These are phyloP conservation scores for Helianthus annuus DNA, from an alignment of 129 eudicot species.

Conservation along the genomic window DNA sequence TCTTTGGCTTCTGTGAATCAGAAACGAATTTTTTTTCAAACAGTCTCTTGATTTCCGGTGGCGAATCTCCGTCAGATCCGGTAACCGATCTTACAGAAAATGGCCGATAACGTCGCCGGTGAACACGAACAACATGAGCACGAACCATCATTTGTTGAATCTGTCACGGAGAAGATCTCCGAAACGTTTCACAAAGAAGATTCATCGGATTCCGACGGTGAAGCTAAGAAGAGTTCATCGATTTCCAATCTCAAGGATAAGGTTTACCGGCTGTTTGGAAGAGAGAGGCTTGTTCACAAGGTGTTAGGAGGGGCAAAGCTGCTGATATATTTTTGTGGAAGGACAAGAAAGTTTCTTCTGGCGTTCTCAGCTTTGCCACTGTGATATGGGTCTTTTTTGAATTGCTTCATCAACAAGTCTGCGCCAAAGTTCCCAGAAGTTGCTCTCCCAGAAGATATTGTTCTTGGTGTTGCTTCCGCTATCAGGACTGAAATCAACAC, in stretches of 20 bases:
- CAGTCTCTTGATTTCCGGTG: constrained; percentile 34
- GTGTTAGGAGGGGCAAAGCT: constrained; percentile 67
- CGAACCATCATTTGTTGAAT: constrained; percentile 54
- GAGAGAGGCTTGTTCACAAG: constrained; percentile 65
- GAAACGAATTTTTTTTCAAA: no score
- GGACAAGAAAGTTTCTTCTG: constrained; percentile 75
- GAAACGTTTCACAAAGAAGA: constrained; percentile 59
- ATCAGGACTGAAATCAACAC: constrained; percentile 65
- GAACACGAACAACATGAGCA: constrained; percentile 34
- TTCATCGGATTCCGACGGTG: constrained; percentile 67
- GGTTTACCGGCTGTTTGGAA: constrained; percentile 64
- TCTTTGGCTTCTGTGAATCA: no score
- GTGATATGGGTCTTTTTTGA: constrained; percentile 89
- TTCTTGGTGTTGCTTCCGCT: constrained; percentile 63
- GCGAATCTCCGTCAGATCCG: constrained; percentile 36
- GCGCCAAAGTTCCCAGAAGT: constrained; percentile 86
- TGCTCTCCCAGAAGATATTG: constrained; percentile 63
- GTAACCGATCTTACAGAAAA: constrained; percentile 20
- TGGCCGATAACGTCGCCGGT: constrained; percentile 65
- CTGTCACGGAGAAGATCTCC: constrained; percentile 66
- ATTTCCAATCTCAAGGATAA: constrained; percentile 48
- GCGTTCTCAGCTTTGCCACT: constrained; percentile 71
- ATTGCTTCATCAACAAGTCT: constrained; percentile 84
- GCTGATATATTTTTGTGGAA: constrained; percentile 94
- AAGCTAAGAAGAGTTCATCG: constrained; percentile 42